phyloP scores from a whole-genome alignment of 345 rosid genomes.

The Euphorbia lathyris region DNA sequence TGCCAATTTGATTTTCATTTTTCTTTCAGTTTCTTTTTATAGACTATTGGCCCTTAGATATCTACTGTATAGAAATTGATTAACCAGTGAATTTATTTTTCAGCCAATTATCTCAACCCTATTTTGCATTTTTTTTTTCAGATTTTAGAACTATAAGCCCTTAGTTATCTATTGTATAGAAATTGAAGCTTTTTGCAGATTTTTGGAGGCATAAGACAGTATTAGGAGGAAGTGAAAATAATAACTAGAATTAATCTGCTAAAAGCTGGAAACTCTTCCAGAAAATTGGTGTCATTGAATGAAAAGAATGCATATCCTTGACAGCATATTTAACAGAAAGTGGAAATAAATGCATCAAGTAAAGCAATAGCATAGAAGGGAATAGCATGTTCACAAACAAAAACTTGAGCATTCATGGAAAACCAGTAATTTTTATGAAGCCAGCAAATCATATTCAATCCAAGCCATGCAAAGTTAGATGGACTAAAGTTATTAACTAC shows the following conservation, averaged over 20 bases:
- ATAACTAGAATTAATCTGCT: neutral
- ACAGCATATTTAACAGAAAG: neutral
- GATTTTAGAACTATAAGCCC: neutral
- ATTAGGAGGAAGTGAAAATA: neutral
- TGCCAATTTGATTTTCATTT: too few relatives aligned
- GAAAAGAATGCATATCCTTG: neutral
- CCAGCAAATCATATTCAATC: neutral
- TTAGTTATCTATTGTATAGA: neutral
- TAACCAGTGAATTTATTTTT: neutral
- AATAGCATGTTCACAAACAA: neutral
- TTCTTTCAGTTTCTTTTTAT: too few relatives aligned
- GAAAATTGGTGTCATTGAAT: neutral
- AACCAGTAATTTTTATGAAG: neutral
- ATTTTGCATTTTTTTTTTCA: too few relatives aligned
- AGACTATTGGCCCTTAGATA: too few relatives aligned
- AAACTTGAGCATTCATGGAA: neutral
- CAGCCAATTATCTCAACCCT: neutral
- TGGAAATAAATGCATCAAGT: neutral
- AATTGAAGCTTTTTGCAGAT: neutral
- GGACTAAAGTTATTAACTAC: neutral
- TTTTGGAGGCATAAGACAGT: neutral
- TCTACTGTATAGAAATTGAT: too few relatives aligned
- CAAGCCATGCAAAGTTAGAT: neutral
- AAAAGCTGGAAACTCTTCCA: neutral
- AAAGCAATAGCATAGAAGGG: neutral